Evolutionary conservation across 2,329 filamentous ascomycete genomes (phyloP).

Genomic region (Penicillium rolfsii): DNA sequence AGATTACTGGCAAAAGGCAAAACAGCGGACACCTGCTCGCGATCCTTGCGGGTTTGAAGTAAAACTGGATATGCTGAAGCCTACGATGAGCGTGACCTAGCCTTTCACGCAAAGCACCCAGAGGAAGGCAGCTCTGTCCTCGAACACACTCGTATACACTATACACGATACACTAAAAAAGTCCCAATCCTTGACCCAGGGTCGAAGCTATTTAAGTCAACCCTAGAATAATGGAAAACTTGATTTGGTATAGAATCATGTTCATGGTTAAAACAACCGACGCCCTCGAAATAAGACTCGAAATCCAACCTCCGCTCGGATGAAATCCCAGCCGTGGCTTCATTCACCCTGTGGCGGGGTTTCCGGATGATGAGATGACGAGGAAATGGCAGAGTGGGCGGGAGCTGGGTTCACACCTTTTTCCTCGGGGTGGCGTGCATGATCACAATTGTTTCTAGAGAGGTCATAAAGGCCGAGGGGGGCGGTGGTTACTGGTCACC

Average conservation of each 20-base stretch:
- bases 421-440: slow-evolving; percentile 10
- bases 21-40: not conserved
- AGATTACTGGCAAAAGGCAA: not conserved
- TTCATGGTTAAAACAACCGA: not conserved
- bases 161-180: not conserved
- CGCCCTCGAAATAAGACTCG: not conserved
- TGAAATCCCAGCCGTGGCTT: not conserved
- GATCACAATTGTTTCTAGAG: not conserved
- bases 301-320: not conserved
- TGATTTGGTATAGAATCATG: not conserved
- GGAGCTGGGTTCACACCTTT: not conserved
- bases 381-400: not conserved
- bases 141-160: not conserved
- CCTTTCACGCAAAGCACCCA: not conserved
- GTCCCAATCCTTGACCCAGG: not conserved
- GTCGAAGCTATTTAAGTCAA: not conserved
- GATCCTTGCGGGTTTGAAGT: not conserved
- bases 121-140: not conserved
- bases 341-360: not conserved
- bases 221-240: no score
- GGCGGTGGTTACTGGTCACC: not conserved
- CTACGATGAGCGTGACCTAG: not conserved
- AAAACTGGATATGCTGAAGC: not conserved
- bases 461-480: slow-evolving; percentile 1
- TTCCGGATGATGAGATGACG: not conserved